Percentiles rank a stretch among this genome's conserved stretches.
These are phyloP conservation scores for Mortierella sp. DNA, from an alignment of 371 early-diverging fungal species.

Conservation along the genomic window DNA sequence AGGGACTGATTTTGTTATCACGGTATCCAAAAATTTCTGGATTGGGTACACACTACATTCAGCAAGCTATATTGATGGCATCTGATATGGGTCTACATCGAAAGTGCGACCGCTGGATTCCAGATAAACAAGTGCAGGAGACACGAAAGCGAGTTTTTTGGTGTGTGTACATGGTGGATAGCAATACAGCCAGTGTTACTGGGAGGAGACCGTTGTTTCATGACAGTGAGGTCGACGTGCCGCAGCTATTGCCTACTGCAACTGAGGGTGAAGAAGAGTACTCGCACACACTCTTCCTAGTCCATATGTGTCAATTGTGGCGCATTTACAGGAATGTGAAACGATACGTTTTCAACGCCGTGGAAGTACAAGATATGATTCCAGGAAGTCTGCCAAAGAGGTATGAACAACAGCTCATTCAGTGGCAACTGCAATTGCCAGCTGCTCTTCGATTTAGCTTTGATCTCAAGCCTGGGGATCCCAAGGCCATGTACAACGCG, in stretches of 20 bases:
- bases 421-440: constrained; percentile 54
- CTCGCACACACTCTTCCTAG: constrained; percentile 31
- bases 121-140: constrained; percentile 47
- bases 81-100: constrained; percentile 47
- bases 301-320: constrained; percentile 52
- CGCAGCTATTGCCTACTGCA: constrained; percentile 21
- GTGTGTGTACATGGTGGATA: constrained; percentile 48
- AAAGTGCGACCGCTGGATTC: constrained; percentile 56
- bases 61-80: constrained; percentile 49
- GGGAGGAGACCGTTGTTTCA: constrained; percentile 47
- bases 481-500: constrained; percentile 35
- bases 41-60: constrained; percentile 32
- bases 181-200: constrained; percentile 32
- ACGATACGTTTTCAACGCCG: constrained; percentile 48
- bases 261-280: constrained; percentile 37
- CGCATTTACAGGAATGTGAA: constrained; percentile 46
- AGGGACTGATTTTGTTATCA: constrained; percentile 47
- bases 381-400: constrained; percentile 50
- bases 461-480: constrained; percentile 34
- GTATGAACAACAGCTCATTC: constrained; percentile 54
- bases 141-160: constrained; percentile 44
- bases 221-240: constrained; percentile 39
- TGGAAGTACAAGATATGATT: constrained; percentile 53
- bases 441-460: constrained; percentile 44
- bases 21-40: constrained; percentile 48